Conservation (phyloP, 768 basidiomycete genomes). For the Suillus discolor region DNA sequence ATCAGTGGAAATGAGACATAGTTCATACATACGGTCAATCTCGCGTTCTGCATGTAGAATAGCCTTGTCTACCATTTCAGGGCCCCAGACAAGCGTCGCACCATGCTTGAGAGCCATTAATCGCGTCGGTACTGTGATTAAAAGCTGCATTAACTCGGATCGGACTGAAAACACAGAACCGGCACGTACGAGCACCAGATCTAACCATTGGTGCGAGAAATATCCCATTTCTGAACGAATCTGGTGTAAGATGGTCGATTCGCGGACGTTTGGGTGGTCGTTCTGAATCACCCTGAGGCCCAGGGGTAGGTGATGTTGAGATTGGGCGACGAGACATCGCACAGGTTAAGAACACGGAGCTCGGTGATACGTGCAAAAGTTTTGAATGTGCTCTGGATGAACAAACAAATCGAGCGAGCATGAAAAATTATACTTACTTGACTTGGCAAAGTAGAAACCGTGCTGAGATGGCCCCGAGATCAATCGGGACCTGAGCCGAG, state of each 20-base stretch:
- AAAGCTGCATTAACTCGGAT: slow-evolving; percentile 17
- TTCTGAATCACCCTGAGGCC: slow-evolving; percentile 16
- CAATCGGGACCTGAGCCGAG: not conserved
- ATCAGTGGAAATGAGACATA: not conserved
- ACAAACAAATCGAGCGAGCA: not conserved
- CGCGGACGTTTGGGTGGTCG: slow-evolving; percentile 54
- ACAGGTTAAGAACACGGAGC: not conserved
- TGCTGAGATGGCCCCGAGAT: too few species aligned
- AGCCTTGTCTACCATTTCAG: slow-evolving; percentile 96
- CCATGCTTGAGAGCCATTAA: slow-evolving; percentile 90
- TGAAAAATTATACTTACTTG: not conserved
- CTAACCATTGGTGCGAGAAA: slow-evolving; percentile 99
- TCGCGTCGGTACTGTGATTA: slow-evolving; percentile 73
- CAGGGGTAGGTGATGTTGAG: slow-evolving; percentile 46
- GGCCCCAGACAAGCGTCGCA: slow-evolving; percentile 93
- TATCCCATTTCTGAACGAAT: slow-evolving; percentile 86
- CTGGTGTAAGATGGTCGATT: slow-evolving; percentile 59
- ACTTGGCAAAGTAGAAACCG: not conserved
- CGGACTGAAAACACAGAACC: not conserved
- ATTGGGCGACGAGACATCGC: slow-evolving; percentile 56
- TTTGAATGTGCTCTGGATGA: not conserved
- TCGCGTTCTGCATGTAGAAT: slow-evolving; percentile 82
- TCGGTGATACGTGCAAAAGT: not conserved
- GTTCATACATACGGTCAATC: slow-evolving; percentile 76
- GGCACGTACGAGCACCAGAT: slow-evolving; percentile 77